Conservation (phyloP, 257 asterid genomes). For the Ophiorrhiza pumila region DNA sequence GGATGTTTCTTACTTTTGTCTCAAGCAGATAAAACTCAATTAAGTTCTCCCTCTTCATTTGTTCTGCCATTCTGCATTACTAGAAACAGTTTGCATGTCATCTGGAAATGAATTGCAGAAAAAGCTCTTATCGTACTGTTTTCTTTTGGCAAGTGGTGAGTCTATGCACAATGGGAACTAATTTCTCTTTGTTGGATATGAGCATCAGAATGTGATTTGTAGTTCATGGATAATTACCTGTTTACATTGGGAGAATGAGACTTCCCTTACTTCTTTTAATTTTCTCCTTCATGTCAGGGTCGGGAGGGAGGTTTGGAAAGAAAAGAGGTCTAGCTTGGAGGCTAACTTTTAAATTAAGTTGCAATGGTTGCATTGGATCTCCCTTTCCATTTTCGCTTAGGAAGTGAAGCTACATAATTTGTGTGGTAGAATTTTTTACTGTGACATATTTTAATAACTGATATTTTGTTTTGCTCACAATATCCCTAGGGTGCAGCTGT, state of each 20-base stretch:
- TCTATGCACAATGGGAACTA: background rate
- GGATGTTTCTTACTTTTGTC: background rate
- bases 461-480: background rate
- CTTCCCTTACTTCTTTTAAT: background rate
- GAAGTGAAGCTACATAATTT: background rate
- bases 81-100: background rate
- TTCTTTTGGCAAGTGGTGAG: background rate
- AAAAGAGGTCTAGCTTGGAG: background rate
- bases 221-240: background rate
- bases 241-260: background rate
- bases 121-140: background rate
- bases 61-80: background rate
- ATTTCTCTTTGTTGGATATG: background rate
- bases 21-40: background rate
- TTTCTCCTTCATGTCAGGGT: background rate
- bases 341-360: background rate
- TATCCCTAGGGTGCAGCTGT: conserved; percentile 61
- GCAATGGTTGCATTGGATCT: background rate
- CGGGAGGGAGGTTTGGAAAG: background rate
- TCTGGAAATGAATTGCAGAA: background rate
- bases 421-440: background rate
- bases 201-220: background rate
- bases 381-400: background rate
- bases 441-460: background rate
- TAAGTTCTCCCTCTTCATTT: background rate